These are phyloP conservation scores for Simplicillium aogashimaense DNA, from an alignment of 2,329 filamentous ascomycete species.

Conservation along the genomic window DNA sequence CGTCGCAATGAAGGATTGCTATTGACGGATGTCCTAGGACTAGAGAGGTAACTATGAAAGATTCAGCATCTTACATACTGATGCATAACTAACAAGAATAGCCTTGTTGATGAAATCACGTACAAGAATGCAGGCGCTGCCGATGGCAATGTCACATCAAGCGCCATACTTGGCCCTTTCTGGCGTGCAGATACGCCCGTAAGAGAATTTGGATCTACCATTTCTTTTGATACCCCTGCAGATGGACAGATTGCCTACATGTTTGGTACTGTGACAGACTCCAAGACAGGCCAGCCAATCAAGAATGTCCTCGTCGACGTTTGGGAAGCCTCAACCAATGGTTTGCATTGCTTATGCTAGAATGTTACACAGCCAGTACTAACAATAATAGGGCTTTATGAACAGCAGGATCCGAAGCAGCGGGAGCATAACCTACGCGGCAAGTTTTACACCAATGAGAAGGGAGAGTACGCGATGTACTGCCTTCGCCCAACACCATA, in stretches of 20 bases:
- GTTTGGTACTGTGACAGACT: conserved; percentile 42
- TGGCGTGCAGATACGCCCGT: conserved; percentile 60
- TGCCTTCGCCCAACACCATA: conserved; percentile 43
- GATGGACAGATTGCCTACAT: conserved; percentile 43
- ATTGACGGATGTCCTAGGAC: conserved; percentile 56
- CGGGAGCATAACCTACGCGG: conserved; percentile 56
- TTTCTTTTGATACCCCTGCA: conserved; percentile 28
- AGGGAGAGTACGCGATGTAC: conserved; percentile 51
- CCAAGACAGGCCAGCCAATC: conserved; percentile 48
- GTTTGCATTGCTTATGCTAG: conserved; percentile 11
- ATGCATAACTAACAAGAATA: conserved; percentile 4
- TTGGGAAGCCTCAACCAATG: conserved; percentile 63
- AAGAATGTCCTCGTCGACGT: conserved; percentile 54
- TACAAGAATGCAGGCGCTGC: conserved; percentile 39
- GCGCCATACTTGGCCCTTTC: conserved; percentile 69
- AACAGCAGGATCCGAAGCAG: conserved; percentile 59
- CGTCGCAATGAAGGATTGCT: conserved; percentile 60
- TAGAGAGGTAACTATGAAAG: conserved; percentile 38
- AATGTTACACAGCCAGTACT: background rate
- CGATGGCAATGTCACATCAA: conserved; percentile 45
- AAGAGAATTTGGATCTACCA: conserved; percentile 51
- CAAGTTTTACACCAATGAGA: conserved; percentile 51
- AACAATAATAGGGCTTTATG: conserved; percentile 26
- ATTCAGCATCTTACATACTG: background rate
- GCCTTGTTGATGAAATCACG: conserved; percentile 64